These are phyloP conservation scores for Garcia nutans DNA, from an alignment of 345 rosid genomes.

Conservation along the genomic window DNA sequence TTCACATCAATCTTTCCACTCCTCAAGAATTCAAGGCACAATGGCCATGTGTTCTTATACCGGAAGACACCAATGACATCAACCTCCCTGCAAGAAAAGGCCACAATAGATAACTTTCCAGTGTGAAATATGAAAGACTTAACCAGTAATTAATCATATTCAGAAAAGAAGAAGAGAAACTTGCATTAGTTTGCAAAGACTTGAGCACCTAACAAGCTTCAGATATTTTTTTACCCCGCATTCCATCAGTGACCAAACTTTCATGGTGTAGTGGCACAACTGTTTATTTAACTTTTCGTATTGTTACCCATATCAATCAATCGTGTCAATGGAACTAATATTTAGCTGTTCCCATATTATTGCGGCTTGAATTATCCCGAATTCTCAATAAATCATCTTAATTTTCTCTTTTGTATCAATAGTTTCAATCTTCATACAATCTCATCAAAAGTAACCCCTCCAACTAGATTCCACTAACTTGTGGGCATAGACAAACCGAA, in stretches of 20 bases:
- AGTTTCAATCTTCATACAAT: background rate
- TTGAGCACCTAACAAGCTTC: background rate
- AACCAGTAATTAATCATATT: background rate
- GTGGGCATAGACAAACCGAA: background rate
- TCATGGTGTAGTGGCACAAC: too few relatives aligned
- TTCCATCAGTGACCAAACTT: background rate
- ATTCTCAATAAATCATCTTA: background rate
- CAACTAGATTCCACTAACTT: background rate
- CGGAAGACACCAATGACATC: slow-evolving; percentile 81
- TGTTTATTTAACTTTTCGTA: background rate
- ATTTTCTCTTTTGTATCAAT: too few relatives aligned
- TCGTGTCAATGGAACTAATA: background rate
- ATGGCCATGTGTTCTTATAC: slow-evolving; percentile 91
- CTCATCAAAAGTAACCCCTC: too few relatives aligned
- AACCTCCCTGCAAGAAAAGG: slow-evolving; percentile 57
- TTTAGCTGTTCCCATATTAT: background rate
- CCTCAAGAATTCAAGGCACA: slow-evolving; percentile 68
- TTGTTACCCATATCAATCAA: background rate
- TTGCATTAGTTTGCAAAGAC: background rate
- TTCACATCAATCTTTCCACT: slow-evolving; percentile 82
- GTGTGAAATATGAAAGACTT: background rate
- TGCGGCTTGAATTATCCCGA: background rate
- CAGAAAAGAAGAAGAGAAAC: background rate
- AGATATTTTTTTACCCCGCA: background rate
- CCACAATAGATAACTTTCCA: background rate